A percentile compares a stretch with the other conserved stretches of the same genome.
Evolutionary conservation across 1,139 yeast species (phyloP).

Genomic region (Scheffersomyces quercinus): DNA sequence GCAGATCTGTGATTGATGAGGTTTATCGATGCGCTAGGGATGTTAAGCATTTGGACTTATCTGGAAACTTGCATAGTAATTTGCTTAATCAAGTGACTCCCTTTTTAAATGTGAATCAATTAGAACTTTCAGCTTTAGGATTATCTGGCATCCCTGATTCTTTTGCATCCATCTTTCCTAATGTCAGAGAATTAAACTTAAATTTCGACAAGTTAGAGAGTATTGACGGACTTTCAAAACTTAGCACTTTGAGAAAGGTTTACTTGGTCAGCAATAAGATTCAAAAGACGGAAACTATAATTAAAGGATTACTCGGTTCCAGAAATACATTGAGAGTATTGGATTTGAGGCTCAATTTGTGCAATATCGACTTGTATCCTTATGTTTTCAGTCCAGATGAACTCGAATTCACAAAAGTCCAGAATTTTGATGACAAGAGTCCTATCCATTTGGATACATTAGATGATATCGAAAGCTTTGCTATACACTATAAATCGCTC

Average conservation of each 20-base stretch:
- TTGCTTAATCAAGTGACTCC: slow-evolving; percentile 11
- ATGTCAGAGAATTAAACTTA: slow-evolving; percentile 48
- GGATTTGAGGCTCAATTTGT: slow-evolving; percentile 54
- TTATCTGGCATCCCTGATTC: slow-evolving; percentile 34
- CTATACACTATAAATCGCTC: slow-evolving; percentile 41
- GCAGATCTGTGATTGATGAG: slow-evolving; percentile 17
- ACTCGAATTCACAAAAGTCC: slow-evolving; percentile 22
- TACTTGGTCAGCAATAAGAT: slow-evolving; percentile 50
- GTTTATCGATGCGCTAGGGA: slow-evolving; percentile 21
- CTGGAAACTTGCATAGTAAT: slow-evolving; percentile 32
- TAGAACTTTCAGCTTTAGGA: slow-evolving; percentile 48
- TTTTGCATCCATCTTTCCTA: slow-evolving; percentile 43
- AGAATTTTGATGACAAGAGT: slow-evolving; percentile 12
- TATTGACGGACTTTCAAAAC: slow-evolving; percentile 27
- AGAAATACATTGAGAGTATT: slow-evolving; percentile 37
- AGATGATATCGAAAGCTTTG: slow-evolving; percentile 49
- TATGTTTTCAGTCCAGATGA: slow-evolving; percentile 53
- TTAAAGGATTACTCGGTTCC: slow-evolving; percentile 32
- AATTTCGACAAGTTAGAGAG: slow-evolving; percentile 47
- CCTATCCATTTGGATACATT: slow-evolving; percentile 43
- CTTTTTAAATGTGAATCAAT: slow-evolving; percentile 39
- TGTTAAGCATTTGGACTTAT: slow-evolving; percentile 34
- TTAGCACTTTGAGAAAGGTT: slow-evolving; percentile 38
- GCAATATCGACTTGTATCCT: slow-evolving; percentile 51
- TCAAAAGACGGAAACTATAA: slow-evolving; percentile 29